Conservation (phyloP, 345 rosid genomes). For the Rhodamnia argentea region DNA sequence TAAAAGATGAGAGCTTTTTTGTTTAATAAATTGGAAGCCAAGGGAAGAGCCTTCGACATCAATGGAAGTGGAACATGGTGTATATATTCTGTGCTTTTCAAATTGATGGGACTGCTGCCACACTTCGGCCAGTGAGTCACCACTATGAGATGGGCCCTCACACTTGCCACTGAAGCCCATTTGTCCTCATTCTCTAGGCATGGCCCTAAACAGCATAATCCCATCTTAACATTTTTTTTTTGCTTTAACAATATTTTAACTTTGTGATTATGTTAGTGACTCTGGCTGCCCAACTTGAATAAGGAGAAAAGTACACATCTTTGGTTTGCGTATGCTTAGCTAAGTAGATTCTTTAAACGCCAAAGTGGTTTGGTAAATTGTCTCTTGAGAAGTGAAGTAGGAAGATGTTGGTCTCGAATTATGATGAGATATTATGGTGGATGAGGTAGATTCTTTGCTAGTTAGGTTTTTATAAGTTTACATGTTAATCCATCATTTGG, state of each 20-base stretch:
- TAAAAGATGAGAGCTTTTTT: not conserved
- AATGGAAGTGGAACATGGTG: not conserved
- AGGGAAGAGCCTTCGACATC: not conserved
- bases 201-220: conserved; percentile 4
- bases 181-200: conserved; percentile 14
- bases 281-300: not conserved
- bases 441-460: not conserved
- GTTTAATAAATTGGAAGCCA: not conserved
- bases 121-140: conserved; percentile 3
- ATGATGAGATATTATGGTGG: not conserved
- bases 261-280: not conserved
- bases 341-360: not conserved
- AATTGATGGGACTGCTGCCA: conserved; percentile 30
- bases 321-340: not conserved
- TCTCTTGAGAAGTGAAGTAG: not conserved
- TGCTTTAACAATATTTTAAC: not conserved
- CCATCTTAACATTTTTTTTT: not conserved
- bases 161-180: conserved; percentile 10
- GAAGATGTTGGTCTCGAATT: not conserved
- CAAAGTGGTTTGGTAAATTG: not conserved
- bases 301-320: not conserved
- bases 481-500: not conserved
- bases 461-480: not conserved
- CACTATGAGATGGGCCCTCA: conserved; percentile 38
- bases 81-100: conserved; percentile 13